phyloP scores from a whole-genome alignment of 495 filamentous ascomycete species.

The Entonaema liquescens region DNA sequence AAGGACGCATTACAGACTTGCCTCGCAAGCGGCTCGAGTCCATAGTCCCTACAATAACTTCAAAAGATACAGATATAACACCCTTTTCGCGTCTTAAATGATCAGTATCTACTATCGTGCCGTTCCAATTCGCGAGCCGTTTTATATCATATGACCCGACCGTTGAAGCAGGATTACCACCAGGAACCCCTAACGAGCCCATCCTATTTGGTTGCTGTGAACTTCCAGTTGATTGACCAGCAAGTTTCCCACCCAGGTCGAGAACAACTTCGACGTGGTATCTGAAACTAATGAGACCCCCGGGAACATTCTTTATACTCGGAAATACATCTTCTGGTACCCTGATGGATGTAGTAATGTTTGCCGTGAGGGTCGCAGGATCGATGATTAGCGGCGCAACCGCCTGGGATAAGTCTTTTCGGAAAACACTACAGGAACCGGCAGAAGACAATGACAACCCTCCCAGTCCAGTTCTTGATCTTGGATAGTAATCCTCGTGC shows the following conservation, averaged over 20 bases:
- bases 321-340: conserved; percentile 93
- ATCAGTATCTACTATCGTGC: conserved; percentile 88
- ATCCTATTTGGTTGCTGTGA: conserved; percentile 59
- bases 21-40: conserved; percentile 74
- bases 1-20: conserved; percentile 53
- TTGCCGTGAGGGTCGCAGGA: conserved; percentile 75
- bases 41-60: conserved; percentile 85
- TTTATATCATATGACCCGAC: conserved; percentile 47
- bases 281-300: conserved; percentile 90
- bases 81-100: conserved; percentile 86
- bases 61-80: conserved; percentile 81
- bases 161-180: conserved; percentile 50
- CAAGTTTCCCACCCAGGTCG: conserved; percentile 87
- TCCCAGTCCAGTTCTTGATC: conserved; percentile 72
- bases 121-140: conserved; percentile 64
- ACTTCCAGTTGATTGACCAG: conserved; percentile 52
- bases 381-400: conserved; percentile 88
- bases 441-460: conserved; percentile 83
- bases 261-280: conserved; percentile 93
- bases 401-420: conserved; percentile 90
- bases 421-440: conserved; percentile 84
- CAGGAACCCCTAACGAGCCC: conserved; percentile 62
- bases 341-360: conserved; percentile 80
- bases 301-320: conserved; percentile 87
- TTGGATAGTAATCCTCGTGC: conserved; percentile 87